Base-by-base conservation (phyloP, 169 alveolate species). In the Babesia ovis region DNA sequence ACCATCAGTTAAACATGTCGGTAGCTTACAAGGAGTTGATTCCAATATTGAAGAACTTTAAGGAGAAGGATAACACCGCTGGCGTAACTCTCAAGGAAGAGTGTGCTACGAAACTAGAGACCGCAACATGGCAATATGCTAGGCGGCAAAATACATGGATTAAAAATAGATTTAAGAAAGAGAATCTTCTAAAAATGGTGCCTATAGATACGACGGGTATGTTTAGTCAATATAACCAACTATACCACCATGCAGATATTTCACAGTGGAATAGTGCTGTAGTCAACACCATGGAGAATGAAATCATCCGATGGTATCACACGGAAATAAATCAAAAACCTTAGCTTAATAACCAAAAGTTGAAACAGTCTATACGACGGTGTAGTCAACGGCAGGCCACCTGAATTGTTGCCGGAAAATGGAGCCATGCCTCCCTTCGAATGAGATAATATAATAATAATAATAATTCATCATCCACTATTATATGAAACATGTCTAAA, bases 101-200 rank as follows among this genome's bases (percentile, higher is more conserved):
- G 39, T 83, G 91, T 42, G 77, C 71, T 12, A 82, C 61, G 12
- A 75, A 68, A 1, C 72, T 87, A 29, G 85, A 80, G 53, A 72
- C 77, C 27, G 83, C 77, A 64, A 87, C 93, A n/a, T 83, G 86
- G 86, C 68, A 69, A 61, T 87, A 87, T 35, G 76, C 91, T 0
- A 81, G 77, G 37, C 48, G 89, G 54, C 93, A 87, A 74, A 87
- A 69, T 42, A 87, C 91, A 32, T 87, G 93, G 93, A 79, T 87
- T 29, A 35, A 51, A n/a, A 83, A 87, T 77, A 45, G 93, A 32
- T 50, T 87, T 50, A 68, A 71, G 66, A 61, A 73, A 46, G 54
- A 32, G 20, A 3, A 16, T 16, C 50, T 31, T 5, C 25, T 70
- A 23, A 80, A 61, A 23, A 25, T 48, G 18, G 41, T 50, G 6